Conservation (phyloP, 257 asterid genomes). For the Ballota nigra region DNA sequence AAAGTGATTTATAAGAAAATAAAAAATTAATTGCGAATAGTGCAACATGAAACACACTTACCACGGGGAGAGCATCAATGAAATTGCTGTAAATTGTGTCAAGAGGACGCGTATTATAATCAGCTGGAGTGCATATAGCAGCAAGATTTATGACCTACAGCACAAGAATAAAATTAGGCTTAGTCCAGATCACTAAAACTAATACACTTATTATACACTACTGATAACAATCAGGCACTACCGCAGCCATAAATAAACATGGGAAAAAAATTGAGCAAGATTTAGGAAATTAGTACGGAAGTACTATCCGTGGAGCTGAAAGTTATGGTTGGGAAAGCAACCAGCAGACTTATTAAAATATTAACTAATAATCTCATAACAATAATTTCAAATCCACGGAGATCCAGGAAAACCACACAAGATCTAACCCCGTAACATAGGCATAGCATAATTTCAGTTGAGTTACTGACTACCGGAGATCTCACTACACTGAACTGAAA, state of each 20-base stretch:
- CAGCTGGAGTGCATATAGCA: constrained; percentile 96
- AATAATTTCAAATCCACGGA: constrained; percentile 17
- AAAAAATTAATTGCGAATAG: constrained; percentile 2
- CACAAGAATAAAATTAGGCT: constrained; percentile 24
- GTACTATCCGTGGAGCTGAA: neutral
- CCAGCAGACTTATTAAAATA: neutral
- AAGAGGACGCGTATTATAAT: constrained; percentile 89
- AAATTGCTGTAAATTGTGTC: constrained; percentile 94
- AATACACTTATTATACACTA: neutral
- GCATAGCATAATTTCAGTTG: constrained; percentile 12
- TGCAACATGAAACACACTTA: constrained; percentile 27
- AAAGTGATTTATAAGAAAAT: neutral
- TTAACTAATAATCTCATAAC: neutral
- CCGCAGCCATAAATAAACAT: constrained; percentile 3
- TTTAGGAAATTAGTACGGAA: neutral
- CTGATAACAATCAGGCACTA: neutral
- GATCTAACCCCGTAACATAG: constrained; percentile 21
- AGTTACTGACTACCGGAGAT: neutral
- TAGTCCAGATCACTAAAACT: constrained; percentile 22
- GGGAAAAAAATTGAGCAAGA: neutral
- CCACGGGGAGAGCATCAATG: constrained; percentile 92
- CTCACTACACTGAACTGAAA: neutral
- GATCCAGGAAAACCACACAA: neutral
- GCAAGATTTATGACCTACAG: constrained; percentile 78
- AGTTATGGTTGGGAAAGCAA: neutral